Base-by-base conservation (phyloP, 352 stramenopile species). In the Peronosclerospora sorghi region DNA sequence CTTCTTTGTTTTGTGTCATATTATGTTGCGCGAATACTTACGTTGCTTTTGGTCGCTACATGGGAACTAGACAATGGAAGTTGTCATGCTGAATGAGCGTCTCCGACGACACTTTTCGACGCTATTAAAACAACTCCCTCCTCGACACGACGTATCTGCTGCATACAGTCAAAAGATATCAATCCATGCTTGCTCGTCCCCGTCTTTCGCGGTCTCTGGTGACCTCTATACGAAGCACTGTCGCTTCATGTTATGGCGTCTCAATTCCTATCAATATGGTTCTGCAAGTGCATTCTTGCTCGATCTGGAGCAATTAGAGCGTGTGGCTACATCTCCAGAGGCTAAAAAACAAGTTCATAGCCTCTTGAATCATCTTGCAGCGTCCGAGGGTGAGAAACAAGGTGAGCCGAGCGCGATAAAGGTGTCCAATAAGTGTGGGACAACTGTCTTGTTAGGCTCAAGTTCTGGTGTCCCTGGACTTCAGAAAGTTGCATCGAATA, bases 191-290 rank as follows among this genome's bases (percentile, higher is more conserved):
- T 7, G 40, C 32, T 41, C 35, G 46, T 27, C 19, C n/a, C 7
- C 41, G 32, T 21, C 24, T 19, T 6, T 19, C 5, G 47, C 48
- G 35, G 5, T 18, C 21, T 23, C 35, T 26, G 32, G 0, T n/a
- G 45, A 56, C 28, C 36, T 30, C 30, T 60, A 54, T 29, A 41
- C 52, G 45, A 48, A 54, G 39, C 65, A 74, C 55, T 69, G 56
- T 39, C 58, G 51, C 45, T 40, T 56, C 4, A 65, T 83, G 44
- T 40, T 73, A 15, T 54, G 51, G 41, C 59, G 67, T 20, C 56
- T 83, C 39, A 83, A 83, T 48, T 69, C 65, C 32, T 83, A 82
- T 41, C 59, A 84, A 32, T 86, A 82, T 52, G 61, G 51, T 26
- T 66, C 71, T 17, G 42, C 51, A n/a, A 59, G 58, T 15, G 67